Conservation (phyloP, 768 basidiomycete species). For the Mycena metata region DNA sequence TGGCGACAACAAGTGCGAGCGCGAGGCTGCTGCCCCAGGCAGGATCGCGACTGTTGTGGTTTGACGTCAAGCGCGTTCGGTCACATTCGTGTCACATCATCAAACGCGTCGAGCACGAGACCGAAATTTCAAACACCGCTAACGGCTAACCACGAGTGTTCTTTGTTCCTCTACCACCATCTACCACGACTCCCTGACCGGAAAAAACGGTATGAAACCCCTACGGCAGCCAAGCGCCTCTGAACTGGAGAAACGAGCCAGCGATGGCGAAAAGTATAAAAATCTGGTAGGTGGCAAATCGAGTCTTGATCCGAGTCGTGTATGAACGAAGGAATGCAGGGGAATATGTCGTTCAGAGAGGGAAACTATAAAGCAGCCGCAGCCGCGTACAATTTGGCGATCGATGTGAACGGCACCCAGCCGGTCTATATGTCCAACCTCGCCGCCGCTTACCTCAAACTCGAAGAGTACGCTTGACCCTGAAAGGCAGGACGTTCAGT, state of each 20-base stretch:
- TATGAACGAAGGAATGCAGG: conserved; percentile 41
- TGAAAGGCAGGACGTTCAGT: conserved; percentile 3
- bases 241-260: background rate
- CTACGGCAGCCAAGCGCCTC: background rate
- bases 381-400: conserved; percentile 45
- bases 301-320: background rate
- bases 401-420: conserved; percentile 50
- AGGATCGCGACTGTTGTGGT: background rate
- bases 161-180: background rate
- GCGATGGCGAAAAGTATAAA: background rate
- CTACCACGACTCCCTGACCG: no score
- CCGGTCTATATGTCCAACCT: conserved; percentile 52
- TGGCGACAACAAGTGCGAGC: no score
- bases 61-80: no score
- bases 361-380: conserved; percentile 50
- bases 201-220: no score
- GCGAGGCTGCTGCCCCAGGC: no score
- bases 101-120: no score
- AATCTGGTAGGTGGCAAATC: conserved; percentile 1
- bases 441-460: conserved; percentile 53
- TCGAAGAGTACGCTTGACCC: conserved; percentile 45
- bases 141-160: no score
- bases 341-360: conserved; percentile 48
- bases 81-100: no score
- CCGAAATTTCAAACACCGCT: no score